These are phyloP conservation scores for Desmodesmus armatus DNA, from an alignment of 139 green algal species.

Conservation along the genomic window DNA sequence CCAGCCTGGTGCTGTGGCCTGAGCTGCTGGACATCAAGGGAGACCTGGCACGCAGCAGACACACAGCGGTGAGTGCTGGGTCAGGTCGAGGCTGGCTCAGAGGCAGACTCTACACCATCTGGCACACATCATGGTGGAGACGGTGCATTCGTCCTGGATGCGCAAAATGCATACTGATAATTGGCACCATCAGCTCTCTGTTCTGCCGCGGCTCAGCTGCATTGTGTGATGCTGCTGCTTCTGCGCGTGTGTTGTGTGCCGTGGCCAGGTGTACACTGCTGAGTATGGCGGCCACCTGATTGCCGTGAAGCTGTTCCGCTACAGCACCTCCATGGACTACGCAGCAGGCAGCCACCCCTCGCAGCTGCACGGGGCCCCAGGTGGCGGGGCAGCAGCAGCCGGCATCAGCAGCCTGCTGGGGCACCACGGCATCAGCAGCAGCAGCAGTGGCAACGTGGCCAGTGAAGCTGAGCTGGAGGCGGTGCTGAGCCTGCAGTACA, in stretches of 20 bases:
- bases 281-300: background rate
- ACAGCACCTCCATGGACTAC: constrained; percentile 9
- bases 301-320: constrained; percentile 25
- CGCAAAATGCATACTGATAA: too few species aligned
- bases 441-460: constrained; percentile 16
- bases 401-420: background rate
- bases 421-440: background rate
- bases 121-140: too few species aligned
- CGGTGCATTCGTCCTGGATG: too few species aligned
- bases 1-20: constrained; percentile 51
- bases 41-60: constrained; percentile 47
- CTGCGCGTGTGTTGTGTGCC: background rate
- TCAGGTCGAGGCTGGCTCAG: background rate
- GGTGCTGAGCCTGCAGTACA: constrained; percentile 40
- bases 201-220: too few species aligned
- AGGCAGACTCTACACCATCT: too few species aligned
- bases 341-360: background rate
- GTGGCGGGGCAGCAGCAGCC: background rate
- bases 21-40: constrained; percentile 56
- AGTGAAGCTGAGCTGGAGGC: constrained; percentile 30
- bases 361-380: background rate
- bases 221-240: background rate
- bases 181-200: too few species aligned
- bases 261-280: constrained; percentile 25
- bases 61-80: constrained; percentile 31